Percentiles rank a stretch among this genome's conserved stretches.
These are phyloP conservation scores for Rhododendron williamsianum DNA, from an alignment of 148 eudicot species.

Conservation along the genomic window DNA sequence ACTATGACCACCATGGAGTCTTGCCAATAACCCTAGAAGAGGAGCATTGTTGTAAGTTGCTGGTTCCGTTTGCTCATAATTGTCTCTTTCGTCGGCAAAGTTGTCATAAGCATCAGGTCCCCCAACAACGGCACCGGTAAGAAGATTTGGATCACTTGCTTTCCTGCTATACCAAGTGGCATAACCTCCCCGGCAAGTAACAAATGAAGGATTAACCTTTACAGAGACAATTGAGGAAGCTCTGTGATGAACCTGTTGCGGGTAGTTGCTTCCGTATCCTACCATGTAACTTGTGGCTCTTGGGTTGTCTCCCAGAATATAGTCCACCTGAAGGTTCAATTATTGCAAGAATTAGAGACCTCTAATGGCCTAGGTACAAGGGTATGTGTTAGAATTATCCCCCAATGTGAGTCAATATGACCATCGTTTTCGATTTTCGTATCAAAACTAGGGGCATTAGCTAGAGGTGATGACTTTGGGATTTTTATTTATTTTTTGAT, in stretches of 20 bases:
- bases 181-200: slow-evolving; percentile 87
- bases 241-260: slow-evolving; percentile 88
- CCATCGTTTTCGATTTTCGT: background rate
- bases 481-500: too few species aligned
- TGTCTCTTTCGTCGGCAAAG: slow-evolving; percentile 91
- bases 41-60: slow-evolving; percentile 99
- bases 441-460: background rate
- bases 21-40: slow-evolving; percentile 74
- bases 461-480: background rate
- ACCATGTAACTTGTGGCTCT: slow-evolving; percentile 99
- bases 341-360: background rate
- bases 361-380: background rate
- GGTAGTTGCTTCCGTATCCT: slow-evolving; percentile 88
- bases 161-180: slow-evolving; percentile 89
- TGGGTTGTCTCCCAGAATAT: slow-evolving; percentile 98
- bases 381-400: background rate
- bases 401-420: background rate
- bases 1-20: slow-evolving; percentile 63
- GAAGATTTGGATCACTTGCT: slow-evolving; percentile 80
- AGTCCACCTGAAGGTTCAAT: slow-evolving; percentile 55
- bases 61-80: slow-evolving; percentile 97
- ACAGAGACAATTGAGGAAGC: slow-evolving; percentile 82
- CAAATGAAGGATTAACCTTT: slow-evolving; percentile 66
- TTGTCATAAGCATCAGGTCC: slow-evolving; percentile 98
- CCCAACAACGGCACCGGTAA: slow-evolving; percentile 87